Base-by-base conservation (phyloP, 2,329 filamentous ascomycete species). In the Aspergillus sp. region DNA sequence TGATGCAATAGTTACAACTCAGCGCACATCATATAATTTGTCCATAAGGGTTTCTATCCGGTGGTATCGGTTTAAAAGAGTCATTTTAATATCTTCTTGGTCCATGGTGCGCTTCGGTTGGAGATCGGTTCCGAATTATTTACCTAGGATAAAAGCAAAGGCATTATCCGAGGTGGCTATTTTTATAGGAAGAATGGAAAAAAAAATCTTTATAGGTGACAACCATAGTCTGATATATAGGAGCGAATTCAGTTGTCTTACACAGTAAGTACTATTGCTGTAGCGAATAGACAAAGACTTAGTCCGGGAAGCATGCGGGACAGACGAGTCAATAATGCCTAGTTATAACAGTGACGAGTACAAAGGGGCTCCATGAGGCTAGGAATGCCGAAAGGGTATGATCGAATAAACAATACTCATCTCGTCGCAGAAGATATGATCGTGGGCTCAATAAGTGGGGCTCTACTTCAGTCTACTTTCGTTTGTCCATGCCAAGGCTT, bases 391-490 rank as follows among this genome's bases (percentile, higher is more conserved):
- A n/a, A n/a, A n/a, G n/a, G n/a, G 15, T 48, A 48, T 48, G 45
- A 48, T 32, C 5, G 22, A 42, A 42, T 42, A 42, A 42, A 42
- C 17, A 42, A 17, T 42, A 42, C 39, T 42, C 9, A 42, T 42
- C 39, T 42, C 2, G 39, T 42, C 17, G 39, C 17, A 42, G 39
- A 42, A 42, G 39, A 42, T 42, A 42, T 42, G 39, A 42, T 42
- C n/a, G 39, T 48, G 45, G 15, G 45, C 45, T 48, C 26, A 48
- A 48, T 48, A 48, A 36, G 45, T 48, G 30, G 45, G 45, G 45
- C 30, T 13, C 45, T 36, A 48, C 26, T 48, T 48, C n/a, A 48
- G 45, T 36, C 45, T 48, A 48, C 45, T 47, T 47, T 24, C 6
- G 24, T 30, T 8, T 47, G 24, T 47, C 43, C 43, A 47, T 47